These are phyloP conservation scores for Ceriops zippeliana DNA, from an alignment of 345 rosid species.

Conservation along the genomic window DNA sequence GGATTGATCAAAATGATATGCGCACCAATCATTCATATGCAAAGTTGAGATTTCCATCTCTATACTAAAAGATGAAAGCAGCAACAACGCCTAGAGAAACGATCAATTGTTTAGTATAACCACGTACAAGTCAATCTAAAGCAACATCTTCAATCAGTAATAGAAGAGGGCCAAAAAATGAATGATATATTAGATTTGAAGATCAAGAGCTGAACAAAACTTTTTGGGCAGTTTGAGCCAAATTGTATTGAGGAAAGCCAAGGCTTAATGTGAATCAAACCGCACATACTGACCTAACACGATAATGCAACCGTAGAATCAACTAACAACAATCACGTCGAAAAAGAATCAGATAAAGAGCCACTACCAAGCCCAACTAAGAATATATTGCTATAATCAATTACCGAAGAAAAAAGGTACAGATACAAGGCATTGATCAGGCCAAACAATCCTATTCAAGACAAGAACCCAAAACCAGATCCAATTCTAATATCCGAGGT, in stretches of 20 bases:
- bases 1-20: constrained; percentile 9
- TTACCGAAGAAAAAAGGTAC: neutral
- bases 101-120: constrained; percentile 1
- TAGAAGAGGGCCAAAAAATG: too few relatives aligned
- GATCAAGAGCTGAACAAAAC: too few relatives aligned
- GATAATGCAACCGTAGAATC: neutral
- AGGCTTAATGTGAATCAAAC: too few relatives aligned
- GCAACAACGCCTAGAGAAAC: constrained; percentile 8
- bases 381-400: constrained; percentile 17
- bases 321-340: constrained; percentile 6
- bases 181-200: too few relatives aligned
- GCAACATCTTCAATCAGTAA: too few relatives aligned
- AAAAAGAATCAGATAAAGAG: constrained; percentile 7
- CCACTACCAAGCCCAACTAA: constrained; percentile 13
- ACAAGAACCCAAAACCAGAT: constrained; percentile 6
- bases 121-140: neutral
- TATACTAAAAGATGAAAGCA: constrained; percentile 11
- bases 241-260: too few relatives aligned
- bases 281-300: neutral
- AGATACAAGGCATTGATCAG: neutral
- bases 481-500: neutral
- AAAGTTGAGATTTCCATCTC: constrained; percentile 26
- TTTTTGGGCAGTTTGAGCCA: too few relatives aligned
- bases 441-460: neutral
- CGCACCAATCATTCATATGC: constrained; percentile 17